These are phyloP conservation scores for Thamnidium elegans DNA, from an alignment of 192 early-diverging fungal species.

Conservation along the genomic window DNA sequence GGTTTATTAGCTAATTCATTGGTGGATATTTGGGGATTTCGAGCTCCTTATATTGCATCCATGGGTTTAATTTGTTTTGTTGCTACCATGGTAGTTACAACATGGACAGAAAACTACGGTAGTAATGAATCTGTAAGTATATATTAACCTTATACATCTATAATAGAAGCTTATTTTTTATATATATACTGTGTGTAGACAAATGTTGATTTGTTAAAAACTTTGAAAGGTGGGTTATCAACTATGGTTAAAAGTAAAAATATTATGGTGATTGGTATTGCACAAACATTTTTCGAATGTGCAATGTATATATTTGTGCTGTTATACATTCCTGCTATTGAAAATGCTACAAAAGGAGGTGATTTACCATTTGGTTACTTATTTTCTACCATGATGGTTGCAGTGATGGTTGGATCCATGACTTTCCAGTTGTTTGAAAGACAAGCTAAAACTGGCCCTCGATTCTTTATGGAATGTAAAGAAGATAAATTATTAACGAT, in stretches of 20 bases:
- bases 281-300: slow-evolving; percentile 60
- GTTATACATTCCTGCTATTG: slow-evolving; percentile 56
- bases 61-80: slow-evolving; percentile 49
- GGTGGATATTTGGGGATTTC: slow-evolving; percentile 51
- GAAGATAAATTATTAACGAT: slow-evolving; percentile 27
- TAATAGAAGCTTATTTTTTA: not conserved
- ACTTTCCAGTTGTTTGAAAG: slow-evolving; percentile 38
- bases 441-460: slow-evolving; percentile 12
- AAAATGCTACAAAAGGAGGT: slow-evolving; percentile 27
- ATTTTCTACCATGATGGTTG: slow-evolving; percentile 54
- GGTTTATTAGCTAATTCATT: slow-evolving; percentile 63
- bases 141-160: not conserved
- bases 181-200: not conserved
- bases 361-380: slow-evolving; percentile 46
- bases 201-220: slow-evolving; percentile 11
- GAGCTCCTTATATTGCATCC: slow-evolving; percentile 62
- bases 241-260: slow-evolving; percentile 25
- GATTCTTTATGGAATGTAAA: not conserved
- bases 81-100: slow-evolving; percentile 43
- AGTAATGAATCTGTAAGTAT: slow-evolving; percentile 13
- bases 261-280: slow-evolving; percentile 51
- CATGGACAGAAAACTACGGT: slow-evolving; percentile 80
- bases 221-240: slow-evolving; percentile 14
- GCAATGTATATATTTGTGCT: slow-evolving; percentile 67
- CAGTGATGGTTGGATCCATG: slow-evolving; percentile 52